Evolutionary conservation across 2,329 filamentous ascomycete species (phyloP).

Genomic region (Diaporthe helianthi): DNA sequence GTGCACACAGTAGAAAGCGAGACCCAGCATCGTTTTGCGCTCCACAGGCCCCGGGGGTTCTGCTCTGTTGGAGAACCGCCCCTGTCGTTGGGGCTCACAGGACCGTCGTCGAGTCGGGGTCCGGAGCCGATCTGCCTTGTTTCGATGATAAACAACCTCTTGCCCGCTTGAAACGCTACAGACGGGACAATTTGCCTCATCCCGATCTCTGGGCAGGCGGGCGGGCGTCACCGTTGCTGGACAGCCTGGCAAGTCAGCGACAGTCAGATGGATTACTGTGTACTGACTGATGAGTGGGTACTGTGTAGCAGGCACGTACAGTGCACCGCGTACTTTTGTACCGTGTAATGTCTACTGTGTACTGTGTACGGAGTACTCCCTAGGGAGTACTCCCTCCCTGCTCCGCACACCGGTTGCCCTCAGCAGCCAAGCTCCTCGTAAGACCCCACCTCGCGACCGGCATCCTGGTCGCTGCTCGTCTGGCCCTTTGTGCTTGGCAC

Average conservation of each 20-base stretch:
- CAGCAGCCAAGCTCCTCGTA: conserved; percentile 21
- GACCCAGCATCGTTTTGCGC: background rate
- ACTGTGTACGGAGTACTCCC: background rate
- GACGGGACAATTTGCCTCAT: too few relatives aligned
- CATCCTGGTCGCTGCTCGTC: conserved; percentile 7
- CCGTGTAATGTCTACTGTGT: too few relatives aligned
- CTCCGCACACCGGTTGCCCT: conserved; percentile 1
- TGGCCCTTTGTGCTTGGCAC: conserved; percentile 1
- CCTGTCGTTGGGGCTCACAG: conserved; percentile 6
- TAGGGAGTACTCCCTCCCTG: too few relatives aligned
- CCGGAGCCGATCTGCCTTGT: conserved; percentile 26
- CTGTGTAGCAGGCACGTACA: background rate
- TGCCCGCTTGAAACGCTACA: conserved; percentile 22
- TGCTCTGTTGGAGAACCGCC: conserved; percentile 20
- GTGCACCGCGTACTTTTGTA: background rate
- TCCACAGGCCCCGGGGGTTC: background rate
- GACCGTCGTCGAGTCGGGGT: conserved; percentile 5
- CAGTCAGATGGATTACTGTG: background rate
- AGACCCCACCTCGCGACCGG: conserved; percentile 17
- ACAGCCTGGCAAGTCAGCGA: too few relatives aligned
- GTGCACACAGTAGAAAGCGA: too few relatives aligned
- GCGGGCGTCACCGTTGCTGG: conserved; percentile 13
- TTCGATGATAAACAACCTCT: background rate
- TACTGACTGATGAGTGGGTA: too few relatives aligned
- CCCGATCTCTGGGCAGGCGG: background rate